Conservation (phyloP, 2,329 filamentous ascomycete genomes). For the Endoconidiophora polonica region DNA sequence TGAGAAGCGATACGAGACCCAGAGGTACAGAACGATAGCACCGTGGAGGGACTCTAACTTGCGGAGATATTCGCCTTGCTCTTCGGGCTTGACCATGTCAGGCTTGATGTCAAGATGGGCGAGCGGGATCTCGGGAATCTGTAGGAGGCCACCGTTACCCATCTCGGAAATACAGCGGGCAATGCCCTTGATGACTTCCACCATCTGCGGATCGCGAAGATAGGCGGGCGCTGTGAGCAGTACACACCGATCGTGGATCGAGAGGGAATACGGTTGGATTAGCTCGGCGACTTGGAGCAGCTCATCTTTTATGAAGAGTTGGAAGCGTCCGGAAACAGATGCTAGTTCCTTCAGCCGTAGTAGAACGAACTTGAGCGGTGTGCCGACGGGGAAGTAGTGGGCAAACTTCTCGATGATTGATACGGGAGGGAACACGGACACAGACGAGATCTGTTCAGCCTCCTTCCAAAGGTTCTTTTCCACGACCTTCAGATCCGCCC, state of each 20-base stretch:
- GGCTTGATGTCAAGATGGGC: conserved; percentile 54
- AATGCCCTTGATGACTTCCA: conserved; percentile 40
- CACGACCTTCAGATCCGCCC: conserved; percentile 48
- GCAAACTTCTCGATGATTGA: conserved; percentile 59
- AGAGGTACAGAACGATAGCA: conserved; percentile 69
- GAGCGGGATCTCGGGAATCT: conserved; percentile 53
- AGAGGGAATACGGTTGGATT: conserved; percentile 56
- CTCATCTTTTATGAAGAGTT: conserved; percentile 42
- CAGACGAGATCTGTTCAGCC: conserved; percentile 48
- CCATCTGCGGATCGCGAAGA: conserved; percentile 32
- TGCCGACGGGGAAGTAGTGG: conserved; percentile 62
- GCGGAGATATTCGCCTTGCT: conserved; percentile 40
- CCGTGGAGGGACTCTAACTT: conserved; percentile 67
- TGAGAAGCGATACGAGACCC: conserved; percentile 79
- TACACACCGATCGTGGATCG: conserved; percentile 45
- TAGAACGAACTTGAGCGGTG: conserved; percentile 71
- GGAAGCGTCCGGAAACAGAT: conserved; percentile 47
- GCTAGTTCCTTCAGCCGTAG: conserved; percentile 56
- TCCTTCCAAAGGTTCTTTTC: conserved; percentile 44
- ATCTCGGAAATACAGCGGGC: conserved; percentile 55
- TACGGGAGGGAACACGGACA: conserved; percentile 59
- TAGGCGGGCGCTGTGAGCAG: conserved; percentile 49
- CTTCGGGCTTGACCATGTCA: conserved; percentile 20
- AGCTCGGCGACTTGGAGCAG: conserved; percentile 52
- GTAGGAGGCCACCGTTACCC: conserved; percentile 49